A percentile compares a stretch with the other conserved stretches of the same genome.
phyloP scores from a whole-genome alignment of 805 yeast species.

The Nakazawaea laoshanensis region DNA sequence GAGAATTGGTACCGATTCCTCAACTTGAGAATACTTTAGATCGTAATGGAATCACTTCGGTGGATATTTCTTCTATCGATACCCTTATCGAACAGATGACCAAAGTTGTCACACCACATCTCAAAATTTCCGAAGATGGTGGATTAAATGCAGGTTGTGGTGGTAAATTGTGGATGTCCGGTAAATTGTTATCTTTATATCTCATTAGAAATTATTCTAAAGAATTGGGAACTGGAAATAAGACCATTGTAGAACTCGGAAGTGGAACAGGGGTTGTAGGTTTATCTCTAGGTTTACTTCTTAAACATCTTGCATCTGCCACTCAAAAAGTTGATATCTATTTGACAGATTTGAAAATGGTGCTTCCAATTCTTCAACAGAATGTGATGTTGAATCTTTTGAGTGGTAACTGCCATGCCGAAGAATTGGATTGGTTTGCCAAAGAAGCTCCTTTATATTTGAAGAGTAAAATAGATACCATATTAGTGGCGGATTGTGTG shows the following conservation, averaged over 20 bases:
- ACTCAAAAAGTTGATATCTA: conserved; percentile 24
- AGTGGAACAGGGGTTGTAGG: conserved; percentile 56
- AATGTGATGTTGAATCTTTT: conserved; percentile 35
- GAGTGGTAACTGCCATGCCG: conserved; percentile 27
- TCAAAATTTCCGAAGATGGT: conserved; percentile 43
- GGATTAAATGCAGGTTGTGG: conserved; percentile 51
- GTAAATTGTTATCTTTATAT: conserved; percentile 42
- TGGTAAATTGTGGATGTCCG: conserved; percentile 58
- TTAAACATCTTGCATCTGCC: conserved; percentile 11
- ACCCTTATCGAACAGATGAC: not conserved
- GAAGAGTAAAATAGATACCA: conserved; percentile 26
- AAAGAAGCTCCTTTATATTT: conserved; percentile 28
- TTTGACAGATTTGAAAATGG: conserved; percentile 40
- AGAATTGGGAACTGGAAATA: conserved; percentile 15
- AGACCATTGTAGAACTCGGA: conserved; percentile 41
- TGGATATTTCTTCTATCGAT: conserved; percentile 8
- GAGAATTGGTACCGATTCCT: conserved; percentile 8
- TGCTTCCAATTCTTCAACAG: conserved; percentile 37
- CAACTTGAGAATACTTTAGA: conserved; percentile 4
- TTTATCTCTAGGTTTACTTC: conserved; percentile 21
- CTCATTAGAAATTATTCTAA: conserved; percentile 21
- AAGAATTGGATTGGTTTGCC: conserved; percentile 38
- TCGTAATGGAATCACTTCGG: conserved; percentile 7
- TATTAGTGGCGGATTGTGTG: conserved; percentile 55
- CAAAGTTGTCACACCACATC: conserved; percentile 15